These are phyloP conservation scores for Trypanosomatidae sp. DNA, from an alignment of 208 protist species.

Conservation along the genomic window DNA sequence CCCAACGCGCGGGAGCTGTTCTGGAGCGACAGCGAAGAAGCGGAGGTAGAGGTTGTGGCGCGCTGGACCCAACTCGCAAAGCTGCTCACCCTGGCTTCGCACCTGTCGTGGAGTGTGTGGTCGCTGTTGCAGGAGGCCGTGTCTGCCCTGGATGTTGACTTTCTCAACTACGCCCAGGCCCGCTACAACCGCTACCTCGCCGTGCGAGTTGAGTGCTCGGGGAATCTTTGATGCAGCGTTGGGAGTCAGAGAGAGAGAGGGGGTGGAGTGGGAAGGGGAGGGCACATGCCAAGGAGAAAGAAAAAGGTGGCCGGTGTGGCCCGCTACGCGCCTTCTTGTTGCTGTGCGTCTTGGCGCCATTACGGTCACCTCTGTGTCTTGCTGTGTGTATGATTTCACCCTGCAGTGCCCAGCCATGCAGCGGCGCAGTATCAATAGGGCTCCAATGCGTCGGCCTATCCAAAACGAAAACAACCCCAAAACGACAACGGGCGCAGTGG, in stretches of 20 bases:
- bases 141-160: slow-evolving; percentile 88
- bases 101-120: slow-evolving; percentile 88
- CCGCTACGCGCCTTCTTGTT: background rate
- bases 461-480: background rate
- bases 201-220: slow-evolving; percentile 52
- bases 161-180: slow-evolving; percentile 70
- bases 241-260: too few relatives aligned
- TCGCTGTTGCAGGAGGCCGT: slow-evolving; percentile 88
- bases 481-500: background rate
- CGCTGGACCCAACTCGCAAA: slow-evolving; percentile 61
- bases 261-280: background rate
- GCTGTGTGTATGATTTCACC: background rate
- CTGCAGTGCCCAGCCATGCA: background rate
- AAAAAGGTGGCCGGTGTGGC: background rate
- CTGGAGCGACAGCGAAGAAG: slow-evolving; percentile 34
- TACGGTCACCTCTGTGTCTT: background rate
- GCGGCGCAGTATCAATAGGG: background rate
- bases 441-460: too few relatives aligned
- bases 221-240: slow-evolving; percentile 5
- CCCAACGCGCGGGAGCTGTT: slow-evolving; percentile 45
- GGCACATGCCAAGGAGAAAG: background rate
- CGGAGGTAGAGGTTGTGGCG: slow-evolving; percentile 35
- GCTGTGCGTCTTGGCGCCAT: background rate
- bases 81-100: slow-evolving; percentile 77
- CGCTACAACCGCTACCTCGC: slow-evolving; percentile 72